A percentile compares a stretch with the other conserved stretches of the same genome.
Evolutionary conservation across 345 rosid species (phyloP).

Genomic region (Rhodomyrtus tomentosa): DNA sequence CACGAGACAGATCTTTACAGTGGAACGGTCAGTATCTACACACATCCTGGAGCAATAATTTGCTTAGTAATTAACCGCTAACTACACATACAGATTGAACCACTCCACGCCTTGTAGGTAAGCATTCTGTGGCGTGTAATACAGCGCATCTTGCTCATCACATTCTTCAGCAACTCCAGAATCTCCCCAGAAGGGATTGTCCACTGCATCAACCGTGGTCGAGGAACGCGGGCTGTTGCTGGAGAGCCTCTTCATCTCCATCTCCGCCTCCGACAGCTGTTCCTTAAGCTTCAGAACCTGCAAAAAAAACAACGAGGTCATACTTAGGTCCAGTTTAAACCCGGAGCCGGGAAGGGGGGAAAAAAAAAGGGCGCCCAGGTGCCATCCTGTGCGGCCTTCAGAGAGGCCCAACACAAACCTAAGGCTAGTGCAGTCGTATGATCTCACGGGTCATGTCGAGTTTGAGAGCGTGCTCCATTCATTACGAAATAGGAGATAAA

Average conservation of each 20-base stretch:
- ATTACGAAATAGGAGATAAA: not conserved
- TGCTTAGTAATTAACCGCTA: not conserved
- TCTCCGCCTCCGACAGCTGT: conserved; percentile 33
- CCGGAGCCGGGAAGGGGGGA: too few relatives aligned
- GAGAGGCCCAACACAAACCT: not conserved
- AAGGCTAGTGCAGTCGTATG: not conserved
- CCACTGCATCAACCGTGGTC: conserved; percentile 16
- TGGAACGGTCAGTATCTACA: not conserved
- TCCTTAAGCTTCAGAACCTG: conserved; percentile 52
- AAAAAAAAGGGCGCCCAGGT: too few relatives aligned
- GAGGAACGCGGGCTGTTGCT: conserved; percentile 40
- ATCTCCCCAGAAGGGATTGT: conserved; percentile 35
- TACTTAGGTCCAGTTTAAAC: too few relatives aligned
- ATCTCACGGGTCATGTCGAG: not conserved
- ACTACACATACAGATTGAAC: conserved; percentile 23
- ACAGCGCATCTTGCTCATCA: conserved; percentile 23
- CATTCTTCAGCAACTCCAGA: conserved; percentile 9
- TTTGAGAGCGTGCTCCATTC: not conserved
- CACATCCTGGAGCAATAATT: not conserved
- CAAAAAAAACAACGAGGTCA: not conserved
- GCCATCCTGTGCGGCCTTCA: too few relatives aligned
- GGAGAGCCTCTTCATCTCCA: conserved; percentile 41
- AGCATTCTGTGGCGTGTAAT: conserved; percentile 11
- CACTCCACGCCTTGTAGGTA: conserved; percentile 43
- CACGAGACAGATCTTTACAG: not conserved